Evolutionary conservation across 1,284 basidiomycete species (phyloP), one percentile per base, ranked within the genome.

Genomic region (Marasmius tenuissimus): DNA sequence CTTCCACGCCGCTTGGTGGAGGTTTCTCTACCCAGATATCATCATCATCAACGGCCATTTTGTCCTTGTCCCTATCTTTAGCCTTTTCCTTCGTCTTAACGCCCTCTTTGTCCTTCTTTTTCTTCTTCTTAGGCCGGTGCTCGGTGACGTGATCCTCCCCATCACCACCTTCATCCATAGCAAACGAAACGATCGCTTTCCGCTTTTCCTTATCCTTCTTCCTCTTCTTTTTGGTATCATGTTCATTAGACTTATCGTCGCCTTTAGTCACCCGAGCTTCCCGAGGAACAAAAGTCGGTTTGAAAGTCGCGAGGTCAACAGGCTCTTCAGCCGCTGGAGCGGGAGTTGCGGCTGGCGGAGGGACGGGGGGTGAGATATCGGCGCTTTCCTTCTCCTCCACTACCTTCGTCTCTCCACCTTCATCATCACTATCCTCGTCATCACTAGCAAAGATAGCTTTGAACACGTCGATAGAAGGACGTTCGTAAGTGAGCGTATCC

Each of bases 371-470:
- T 53, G 16, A 11, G 16, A 70, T 61, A 3, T 67, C 61, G 7
- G 47, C 45, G 14, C 63, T 56, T 59, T 37, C n/a, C 35, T 50
- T 56, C 37, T 60, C 51, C 22, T 65, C 64, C n/a, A 62, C 66
- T 45, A 66, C 67, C n/a, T 69, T 64, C 35, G 72, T 69, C 37
- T 71, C 67, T 50, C 74, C 79, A 2, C 78, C 81, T 3, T 91
- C 91, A 0, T 86, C 86, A 18, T 87, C 90, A 20, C 86, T 87
- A 53, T 89, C 89, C 69, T 94, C 92, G 56, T 93, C 92, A 65
- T 96, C 94, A 71, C 91, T 93, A 6, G 93, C 93, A 72, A 96
- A 96, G 64, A 96, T 96, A 1, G 94, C 94, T 73, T 97, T 97
- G 82, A 98, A 98, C 45, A 98, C 88, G 70, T 96, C 93, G 82